These are phyloP conservation scores for Penicillium sp. DNA, from an alignment of 2,329 filamentous ascomycete genomes.

Conservation along the genomic window DNA sequence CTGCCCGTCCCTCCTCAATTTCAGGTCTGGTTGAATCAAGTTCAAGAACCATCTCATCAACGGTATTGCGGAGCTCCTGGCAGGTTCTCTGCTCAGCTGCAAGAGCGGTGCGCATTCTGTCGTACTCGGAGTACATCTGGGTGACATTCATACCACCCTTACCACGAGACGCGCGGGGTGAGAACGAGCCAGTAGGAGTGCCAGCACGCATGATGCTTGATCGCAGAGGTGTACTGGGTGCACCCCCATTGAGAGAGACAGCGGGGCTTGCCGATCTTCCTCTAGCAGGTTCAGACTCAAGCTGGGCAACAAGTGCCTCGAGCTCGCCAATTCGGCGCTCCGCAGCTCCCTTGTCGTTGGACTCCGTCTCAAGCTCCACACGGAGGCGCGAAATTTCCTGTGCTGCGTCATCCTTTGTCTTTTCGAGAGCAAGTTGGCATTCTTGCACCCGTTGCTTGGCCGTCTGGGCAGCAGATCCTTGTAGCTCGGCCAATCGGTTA, in stretches of 20 bases:
- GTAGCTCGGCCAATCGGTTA: constrained; percentile 73
- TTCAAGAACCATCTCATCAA: constrained; percentile 83
- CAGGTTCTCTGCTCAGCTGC: constrained; percentile 71
- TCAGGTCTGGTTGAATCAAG: constrained; percentile 85
- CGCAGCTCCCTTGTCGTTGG: constrained; percentile 60
- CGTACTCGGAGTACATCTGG: constrained; percentile 63
- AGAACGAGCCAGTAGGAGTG: constrained; percentile 52
- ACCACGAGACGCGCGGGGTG: constrained; percentile 55
- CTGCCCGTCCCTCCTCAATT: constrained; percentile 77
- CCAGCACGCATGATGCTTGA: constrained; percentile 29
- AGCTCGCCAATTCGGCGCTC: constrained; percentile 65
- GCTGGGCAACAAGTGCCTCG: constrained; percentile 61
- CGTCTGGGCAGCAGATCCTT: constrained; percentile 59
- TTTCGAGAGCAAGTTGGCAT: constrained; percentile 56
- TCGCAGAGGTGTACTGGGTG: constrained; percentile 51
- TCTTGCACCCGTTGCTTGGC: constrained; percentile 61
- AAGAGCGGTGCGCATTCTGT: constrained; percentile 65
- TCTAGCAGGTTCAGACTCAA: constrained; percentile 55
- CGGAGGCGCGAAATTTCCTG: constrained; percentile 56
- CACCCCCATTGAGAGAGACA: constrained; percentile 51
- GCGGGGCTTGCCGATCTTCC: constrained; percentile 55
- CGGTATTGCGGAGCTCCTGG: constrained; percentile 69
- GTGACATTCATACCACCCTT: constrained; percentile 59
- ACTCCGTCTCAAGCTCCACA: constrained; percentile 57
- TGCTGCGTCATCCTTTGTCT: constrained; percentile 62